Conservation (phyloP, 2,329 filamentous ascomycete species). For the Penicillium sclerotiorum region DNA sequence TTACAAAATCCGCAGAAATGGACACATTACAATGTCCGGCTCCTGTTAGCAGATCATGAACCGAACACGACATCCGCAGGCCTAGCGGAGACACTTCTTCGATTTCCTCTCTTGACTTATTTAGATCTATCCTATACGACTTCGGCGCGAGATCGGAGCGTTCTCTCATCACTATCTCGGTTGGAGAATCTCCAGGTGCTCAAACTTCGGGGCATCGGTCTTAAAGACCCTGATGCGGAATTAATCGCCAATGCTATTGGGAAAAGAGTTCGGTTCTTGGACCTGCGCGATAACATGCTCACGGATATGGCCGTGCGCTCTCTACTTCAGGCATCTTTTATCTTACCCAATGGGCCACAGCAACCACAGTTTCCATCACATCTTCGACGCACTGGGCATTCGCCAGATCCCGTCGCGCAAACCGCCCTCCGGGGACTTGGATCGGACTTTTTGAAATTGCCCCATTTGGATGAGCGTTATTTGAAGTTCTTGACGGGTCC, state of each 20-base stretch:
- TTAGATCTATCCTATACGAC: constrained; percentile 60
- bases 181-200: constrained; percentile 58
- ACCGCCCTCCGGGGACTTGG: constrained; percentile 7
- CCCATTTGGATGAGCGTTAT: constrained; percentile 51
- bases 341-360: constrained; percentile 18
- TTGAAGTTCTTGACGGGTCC: constrained; percentile 51
- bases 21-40: constrained; percentile 51
- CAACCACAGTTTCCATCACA: background rate
- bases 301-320: constrained; percentile 58
- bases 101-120: constrained; percentile 59
- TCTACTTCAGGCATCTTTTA: constrained; percentile 56
- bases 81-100: constrained; percentile 54
- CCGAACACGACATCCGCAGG: constrained; percentile 60
- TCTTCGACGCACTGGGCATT: constrained; percentile 8
- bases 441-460: constrained; percentile 30
- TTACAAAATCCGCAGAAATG: constrained; percentile 39
- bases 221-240: constrained; percentile 57
- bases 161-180: constrained; percentile 51
- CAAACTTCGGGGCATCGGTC: constrained; percentile 56
- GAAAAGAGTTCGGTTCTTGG: constrained; percentile 57
- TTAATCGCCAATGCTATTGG: constrained; percentile 57
- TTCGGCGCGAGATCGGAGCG: constrained; percentile 51
- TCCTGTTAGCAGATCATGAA: constrained; percentile 60
- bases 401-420: constrained; percentile 13
- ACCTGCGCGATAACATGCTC: constrained; percentile 60